A percentile compares a stretch with the other conserved stretches of the same genome.
phyloP scores from a whole-genome alignment of 352 stramenopile species.

The Achlya hypogyna region DNA sequence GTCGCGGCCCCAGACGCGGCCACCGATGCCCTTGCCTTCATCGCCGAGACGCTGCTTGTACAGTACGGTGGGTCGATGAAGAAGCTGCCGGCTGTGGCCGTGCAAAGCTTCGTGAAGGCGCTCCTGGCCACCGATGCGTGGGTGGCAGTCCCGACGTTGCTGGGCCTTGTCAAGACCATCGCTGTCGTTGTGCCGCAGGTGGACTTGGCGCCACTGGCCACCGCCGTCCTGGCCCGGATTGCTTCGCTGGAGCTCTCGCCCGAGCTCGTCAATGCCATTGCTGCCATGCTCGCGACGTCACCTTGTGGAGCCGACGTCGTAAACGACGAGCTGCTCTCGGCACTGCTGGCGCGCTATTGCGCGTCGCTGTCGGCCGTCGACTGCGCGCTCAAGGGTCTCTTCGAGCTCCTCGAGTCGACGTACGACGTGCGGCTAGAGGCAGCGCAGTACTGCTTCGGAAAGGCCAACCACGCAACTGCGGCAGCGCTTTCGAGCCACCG shows the following conservation, averaged over 20 bases:
- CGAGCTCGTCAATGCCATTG: background rate
- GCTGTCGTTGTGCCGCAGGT: background rate
- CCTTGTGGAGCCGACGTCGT: background rate
- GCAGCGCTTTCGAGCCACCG: slow-evolving; percentile 14
- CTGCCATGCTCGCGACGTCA: background rate
- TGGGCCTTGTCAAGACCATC: background rate
- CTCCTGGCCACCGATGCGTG: background rate
- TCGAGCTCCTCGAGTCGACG: slow-evolving; percentile 42
- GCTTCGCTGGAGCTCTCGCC: background rate
- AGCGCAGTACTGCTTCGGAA: slow-evolving; percentile 66
- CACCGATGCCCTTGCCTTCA: background rate
- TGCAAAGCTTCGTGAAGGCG: background rate
- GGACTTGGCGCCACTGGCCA: background rate
- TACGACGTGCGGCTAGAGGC: slow-evolving; percentile 29
- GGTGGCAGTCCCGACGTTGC: background rate
- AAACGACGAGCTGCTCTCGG: slow-evolving; percentile 9
- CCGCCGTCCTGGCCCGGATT: background rate
- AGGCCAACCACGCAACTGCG: slow-evolving; percentile 29
- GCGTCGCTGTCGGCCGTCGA: slow-evolving; percentile 60
- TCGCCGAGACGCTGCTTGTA: background rate
- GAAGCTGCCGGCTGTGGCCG: background rate
- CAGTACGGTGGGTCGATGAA: background rate
- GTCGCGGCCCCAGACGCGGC: background rate
- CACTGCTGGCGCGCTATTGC: slow-evolving; percentile 48
- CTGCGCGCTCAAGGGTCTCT: slow-evolving; percentile 38